Base-by-base conservation (phyloP, 1,284 basidiomycete genomes). In the Malassezia pachydermatis region DNA sequence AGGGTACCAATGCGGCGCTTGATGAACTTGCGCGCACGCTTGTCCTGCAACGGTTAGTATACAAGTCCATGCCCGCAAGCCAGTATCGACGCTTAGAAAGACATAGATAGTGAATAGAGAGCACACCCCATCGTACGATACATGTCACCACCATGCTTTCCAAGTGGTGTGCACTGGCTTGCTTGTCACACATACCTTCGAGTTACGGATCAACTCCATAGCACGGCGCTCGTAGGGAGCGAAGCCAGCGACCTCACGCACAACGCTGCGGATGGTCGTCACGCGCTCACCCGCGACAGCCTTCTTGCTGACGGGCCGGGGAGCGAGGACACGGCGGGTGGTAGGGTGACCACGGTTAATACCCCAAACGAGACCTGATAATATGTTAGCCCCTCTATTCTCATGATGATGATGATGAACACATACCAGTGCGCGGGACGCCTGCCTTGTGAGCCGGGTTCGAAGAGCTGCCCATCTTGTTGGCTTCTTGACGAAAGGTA, bases 181-280 rank as follows among this genome's bases (percentile, higher is more conserved):
- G n/a, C n/a, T n/a, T n/a, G n/a, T 17, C 20, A 37, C 14, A 74
- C 81, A 63, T 72, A 87, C 86, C 80, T 96, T 96, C 62, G 88
- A 94, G 83, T 96, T 98, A 75, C 92, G 83, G 78, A 98, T 78
- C 80, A 99, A 76, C 78, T 99, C 94, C 86, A 99, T 84, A 53
- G 98, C 89, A 63, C 94, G 83, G 73, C 90, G 81, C 81, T 99
- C 94, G 76, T 99, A 99, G 39, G 94, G 86, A 39, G 90, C 88
- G 78, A 96, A 98, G 58, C 94, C 94, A 72, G 84, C 88, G 22
- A 76, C 72, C 60, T 73, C 66, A 37, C 69, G 59, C 27, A 72
- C 48, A 36, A 70, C 58, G 41, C 59, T 58, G 17, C 63, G 58
- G 55, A 68, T 59, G 35, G 60, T 51, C 55, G 60, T 56, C 43